A percentile compares a stretch with the other conserved stretches of the same genome.
Conservation (phyloP, 2,329 filamentous ascomycete species). For the Penicillium sp. region DNA sequence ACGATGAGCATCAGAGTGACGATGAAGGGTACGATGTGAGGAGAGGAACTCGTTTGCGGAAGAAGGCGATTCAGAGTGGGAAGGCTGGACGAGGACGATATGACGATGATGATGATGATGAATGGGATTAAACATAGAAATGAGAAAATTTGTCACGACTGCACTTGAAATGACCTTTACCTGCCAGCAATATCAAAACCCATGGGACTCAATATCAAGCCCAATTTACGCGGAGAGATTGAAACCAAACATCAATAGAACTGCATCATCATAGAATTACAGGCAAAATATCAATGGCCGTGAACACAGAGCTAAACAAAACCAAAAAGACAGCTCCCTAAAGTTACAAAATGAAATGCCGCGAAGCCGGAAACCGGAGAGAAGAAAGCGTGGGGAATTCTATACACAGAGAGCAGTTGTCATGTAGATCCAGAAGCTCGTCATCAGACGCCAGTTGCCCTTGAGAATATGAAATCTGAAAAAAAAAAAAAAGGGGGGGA, state of each 20-base stretch:
- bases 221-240: conserved; percentile 13
- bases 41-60: conserved; percentile 12
- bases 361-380: conserved; percentile 23
- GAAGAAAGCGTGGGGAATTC: conserved; percentile 25
- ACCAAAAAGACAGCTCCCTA: conserved; percentile 22
- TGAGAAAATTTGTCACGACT: not conserved
- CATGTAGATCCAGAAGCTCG: conserved; percentile 26
- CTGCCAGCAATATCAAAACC: not conserved
- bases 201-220: not conserved
- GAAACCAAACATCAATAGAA: conserved; percentile 10
- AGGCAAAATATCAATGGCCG: conserved; percentile 27
- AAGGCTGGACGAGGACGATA: conserved; percentile 38
- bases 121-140: conserved; percentile 45
- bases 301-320: conserved; percentile 20
- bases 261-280: conserved; percentile 39
- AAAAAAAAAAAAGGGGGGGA: conserved; percentile 12
- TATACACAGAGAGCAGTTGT: conserved; percentile 34
- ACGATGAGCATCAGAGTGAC: conserved; percentile 29
- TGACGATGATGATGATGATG: conserved; percentile 34
- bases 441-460: conserved; percentile 25
- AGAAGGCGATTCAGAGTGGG: conserved; percentile 32
- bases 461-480: conserved; percentile 14
- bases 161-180: not conserved
- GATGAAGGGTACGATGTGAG: conserved; percentile 9
- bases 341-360: conserved; percentile 30